These are phyloP conservation scores for Talaromyces liani DNA, from an alignment of 495 filamentous ascomycete genomes.

Conservation along the genomic window DNA sequence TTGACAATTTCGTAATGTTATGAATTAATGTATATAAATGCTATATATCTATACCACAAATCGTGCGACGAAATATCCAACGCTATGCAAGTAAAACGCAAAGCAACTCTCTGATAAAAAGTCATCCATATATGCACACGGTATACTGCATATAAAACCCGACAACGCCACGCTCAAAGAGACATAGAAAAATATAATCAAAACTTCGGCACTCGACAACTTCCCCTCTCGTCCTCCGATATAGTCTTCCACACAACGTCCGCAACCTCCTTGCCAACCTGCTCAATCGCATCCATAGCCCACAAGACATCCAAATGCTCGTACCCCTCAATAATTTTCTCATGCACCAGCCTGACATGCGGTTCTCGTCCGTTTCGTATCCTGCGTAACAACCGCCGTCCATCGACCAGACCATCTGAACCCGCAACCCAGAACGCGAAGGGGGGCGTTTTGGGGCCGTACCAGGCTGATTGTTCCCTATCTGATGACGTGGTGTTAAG, in stretches of 20 bases:
- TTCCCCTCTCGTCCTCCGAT: slow-evolving; percentile 42
- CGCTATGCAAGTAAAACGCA: background rate
- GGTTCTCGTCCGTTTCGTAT: slow-evolving; percentile 78
- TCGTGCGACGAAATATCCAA: background rate
- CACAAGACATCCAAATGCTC: slow-evolving; percentile 95
- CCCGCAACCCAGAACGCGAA: slow-evolving; percentile 88
- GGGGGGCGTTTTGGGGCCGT: slow-evolving; percentile 68
- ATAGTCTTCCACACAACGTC: slow-evolving; percentile 78
- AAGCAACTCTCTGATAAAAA: background rate
- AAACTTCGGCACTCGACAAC: slow-evolving; percentile 50
- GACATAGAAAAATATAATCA: background rate
- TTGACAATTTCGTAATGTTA: background rate
- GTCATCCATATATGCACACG: background rate
- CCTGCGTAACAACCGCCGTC: slow-evolving; percentile 59
- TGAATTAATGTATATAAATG: background rate
- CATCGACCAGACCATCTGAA: slow-evolving; percentile 78
- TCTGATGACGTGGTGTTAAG: background rate
- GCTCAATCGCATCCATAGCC: slow-evolving; percentile 83
- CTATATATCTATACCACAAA: background rate
- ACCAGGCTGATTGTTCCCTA: slow-evolving; percentile 55
- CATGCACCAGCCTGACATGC: slow-evolving; percentile 70
- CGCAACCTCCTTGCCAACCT: slow-evolving; percentile 74
- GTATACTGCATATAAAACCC: background rate
- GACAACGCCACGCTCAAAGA: background rate
- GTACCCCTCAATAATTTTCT: slow-evolving; percentile 80